phyloP scores from a whole-genome alignment of 164 flowering plant genomes.

The Chimonanthus salicifolius region DNA sequence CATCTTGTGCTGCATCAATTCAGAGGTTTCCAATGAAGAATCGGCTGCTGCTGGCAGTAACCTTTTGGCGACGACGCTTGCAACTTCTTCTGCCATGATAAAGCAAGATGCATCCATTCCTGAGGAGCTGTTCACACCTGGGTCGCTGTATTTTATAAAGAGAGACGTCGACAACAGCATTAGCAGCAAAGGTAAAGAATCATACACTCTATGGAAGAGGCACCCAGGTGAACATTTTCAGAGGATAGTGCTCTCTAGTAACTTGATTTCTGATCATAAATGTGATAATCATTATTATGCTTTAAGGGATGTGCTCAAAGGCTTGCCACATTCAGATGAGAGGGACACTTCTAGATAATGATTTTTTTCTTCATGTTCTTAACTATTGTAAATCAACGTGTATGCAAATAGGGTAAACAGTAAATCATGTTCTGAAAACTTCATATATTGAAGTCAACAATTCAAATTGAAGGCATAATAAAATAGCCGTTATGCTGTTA shows the following conservation, averaged over 20 bases:
- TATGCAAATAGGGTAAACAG: neutral
- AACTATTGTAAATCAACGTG: neutral
- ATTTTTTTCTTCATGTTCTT: neutral
- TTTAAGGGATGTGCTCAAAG: conserved; percentile 82
- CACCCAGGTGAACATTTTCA: conserved; percentile 71
- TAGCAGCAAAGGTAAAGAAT: conserved; percentile 29
- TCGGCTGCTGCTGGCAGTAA: conserved; percentile 5
- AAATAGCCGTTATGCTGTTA: too few relatives aligned
- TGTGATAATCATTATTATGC: conserved; percentile 89
- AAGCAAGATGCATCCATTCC: conserved; percentile 16
- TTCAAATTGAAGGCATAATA: too few relatives aligned
- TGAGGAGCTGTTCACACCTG: conserved; percentile 57
- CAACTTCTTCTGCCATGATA: conserved; percentile 6
- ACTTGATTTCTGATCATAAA: conserved; percentile 74
- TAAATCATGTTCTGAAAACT: neutral
- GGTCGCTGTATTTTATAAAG: conserved; percentile 29
- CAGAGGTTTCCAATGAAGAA: conserved; percentile 29
- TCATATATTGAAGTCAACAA: neutral
- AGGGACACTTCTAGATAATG: conserved; percentile 18
- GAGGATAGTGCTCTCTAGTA: conserved; percentile 64
- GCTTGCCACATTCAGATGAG: conserved; percentile 38
- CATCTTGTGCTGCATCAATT: conserved; percentile 4
- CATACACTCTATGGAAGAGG: conserved; percentile 62
- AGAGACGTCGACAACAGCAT: conserved; percentile 31
- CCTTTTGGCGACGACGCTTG: conserved; percentile 12